Conservation (phyloP, 805 yeast species). For the Yarrowia sp. region DNA sequence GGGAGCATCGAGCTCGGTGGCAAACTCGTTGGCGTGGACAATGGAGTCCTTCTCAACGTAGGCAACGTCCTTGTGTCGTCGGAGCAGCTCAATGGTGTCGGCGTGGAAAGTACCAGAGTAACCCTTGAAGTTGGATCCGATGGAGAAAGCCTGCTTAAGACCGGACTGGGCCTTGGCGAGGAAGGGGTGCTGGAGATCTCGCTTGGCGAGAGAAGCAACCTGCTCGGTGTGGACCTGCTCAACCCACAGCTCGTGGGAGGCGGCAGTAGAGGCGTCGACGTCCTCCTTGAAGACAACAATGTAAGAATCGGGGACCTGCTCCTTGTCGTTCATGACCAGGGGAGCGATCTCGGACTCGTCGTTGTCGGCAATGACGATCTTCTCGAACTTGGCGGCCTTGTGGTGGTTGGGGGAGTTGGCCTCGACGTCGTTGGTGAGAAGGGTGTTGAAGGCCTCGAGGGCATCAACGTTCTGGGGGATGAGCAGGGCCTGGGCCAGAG, state of each 20-base stretch:
- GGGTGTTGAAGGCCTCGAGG: conserved; percentile 51
- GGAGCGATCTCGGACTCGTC: conserved; percentile 52
- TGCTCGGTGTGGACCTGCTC: conserved; percentile 51
- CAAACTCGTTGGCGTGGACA: conserved; percentile 58
- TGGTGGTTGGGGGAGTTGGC: conserved; percentile 43
- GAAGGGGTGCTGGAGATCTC: conserved; percentile 53
- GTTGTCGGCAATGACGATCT: conserved; percentile 42
- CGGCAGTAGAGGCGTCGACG: conserved; percentile 59
- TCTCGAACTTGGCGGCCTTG: conserved; percentile 39
- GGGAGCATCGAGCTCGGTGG: conserved; percentile 68
- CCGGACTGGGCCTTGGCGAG: conserved; percentile 43
- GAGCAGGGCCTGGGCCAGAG: conserved; percentile 61
- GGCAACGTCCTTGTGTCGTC: conserved; percentile 61
- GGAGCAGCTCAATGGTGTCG: conserved; percentile 73
- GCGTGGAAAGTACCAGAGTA: conserved; percentile 86
- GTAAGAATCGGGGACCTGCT: conserved; percentile 55
- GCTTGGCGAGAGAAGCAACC: conserved; percentile 44
- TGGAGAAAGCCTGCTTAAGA: conserved; percentile 54
- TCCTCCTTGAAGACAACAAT: conserved; percentile 83
- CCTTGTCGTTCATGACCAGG: conserved; percentile 54
- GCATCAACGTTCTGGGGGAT: conserved; percentile 62
- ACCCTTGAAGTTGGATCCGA: conserved; percentile 68
- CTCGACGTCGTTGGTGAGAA: conserved; percentile 38
- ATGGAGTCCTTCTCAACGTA: conserved; percentile 68
- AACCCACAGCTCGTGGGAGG: conserved; percentile 74